Evolutionary conservation across 805 yeast genomes (phyloP), one percentile per base, ranked within the genome.

Genomic region (Saccharomyces mikatae): DNA sequence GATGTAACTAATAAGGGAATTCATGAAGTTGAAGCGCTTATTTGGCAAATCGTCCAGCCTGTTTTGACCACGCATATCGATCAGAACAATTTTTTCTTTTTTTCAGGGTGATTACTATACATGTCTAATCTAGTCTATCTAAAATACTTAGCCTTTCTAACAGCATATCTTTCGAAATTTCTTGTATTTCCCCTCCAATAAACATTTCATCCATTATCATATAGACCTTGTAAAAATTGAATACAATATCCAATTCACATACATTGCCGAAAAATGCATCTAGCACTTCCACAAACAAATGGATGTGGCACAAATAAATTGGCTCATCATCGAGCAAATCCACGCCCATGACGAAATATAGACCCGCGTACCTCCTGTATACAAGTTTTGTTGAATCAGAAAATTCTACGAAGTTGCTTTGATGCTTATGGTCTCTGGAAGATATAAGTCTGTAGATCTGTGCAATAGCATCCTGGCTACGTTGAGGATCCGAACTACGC

Each of bases 221-320:
- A 68, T 90, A 88, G 11, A 89, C 84, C 68, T 86, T 89, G 75
- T 85, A 84, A 71, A 92, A 92, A 70, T 90, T 89, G 75, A 91
- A 94, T 22, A 94, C 95, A 54, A 94, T 77, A 68, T 92, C 98
- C 60, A 92, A 76, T 71, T 92, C 97, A 72, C 97, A 91, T 6
- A 92, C 98, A 63, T 84, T 89, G 59, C 89, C 86, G 64, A 92
- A 92, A 67, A 84, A 89, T 11, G 83, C 76, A 68, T 92, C 98
- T 53, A 92, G 73, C 8, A 89, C 82, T 71, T 94, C 97, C 21
- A 92, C 97, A 58, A 92, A 81, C 52, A 91, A 74, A 66, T 92
- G 98, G 41, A 92, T 82, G 28, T 87, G 82, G 57, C 94, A 96
- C 51, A 94, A 73, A 63, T 86, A 87, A 52, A 84, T 80, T 55